Evolutionary conservation across 202 grass and related monocot genomes (phyloP).

Genomic region (Setaria italica): DNA sequence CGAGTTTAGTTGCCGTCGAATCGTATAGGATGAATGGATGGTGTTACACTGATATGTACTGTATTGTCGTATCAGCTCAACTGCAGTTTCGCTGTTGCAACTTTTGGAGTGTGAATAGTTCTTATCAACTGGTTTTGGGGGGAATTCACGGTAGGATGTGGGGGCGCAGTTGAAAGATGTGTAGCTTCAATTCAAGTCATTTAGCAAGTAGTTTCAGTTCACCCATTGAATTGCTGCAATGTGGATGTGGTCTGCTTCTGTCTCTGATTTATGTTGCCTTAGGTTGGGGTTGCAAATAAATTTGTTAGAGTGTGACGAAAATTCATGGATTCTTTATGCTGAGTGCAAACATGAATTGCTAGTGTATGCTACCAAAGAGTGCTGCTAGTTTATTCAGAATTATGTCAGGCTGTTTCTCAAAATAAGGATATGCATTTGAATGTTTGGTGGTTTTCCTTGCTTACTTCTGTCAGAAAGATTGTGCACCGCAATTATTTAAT

Average conservation of each 20-base stretch:
- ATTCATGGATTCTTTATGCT: not conserved
- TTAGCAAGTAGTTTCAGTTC: slow-evolving; percentile 4
- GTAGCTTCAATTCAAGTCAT: not conserved
- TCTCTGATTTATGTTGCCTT: not conserved
- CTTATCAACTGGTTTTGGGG: not conserved
- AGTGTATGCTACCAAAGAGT: not conserved
- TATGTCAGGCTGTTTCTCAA: not conserved
- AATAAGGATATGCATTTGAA: not conserved
- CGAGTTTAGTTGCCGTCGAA: not conserved
- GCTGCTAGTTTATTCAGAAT: not conserved
- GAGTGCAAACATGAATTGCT: not conserved
- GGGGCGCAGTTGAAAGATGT: not conserved
- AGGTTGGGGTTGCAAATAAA: not conserved
- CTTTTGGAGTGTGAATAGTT: not conserved
- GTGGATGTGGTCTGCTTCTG: not conserved
- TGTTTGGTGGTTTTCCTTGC: not conserved
- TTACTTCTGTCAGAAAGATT: not conserved
- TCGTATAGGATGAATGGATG: not conserved
- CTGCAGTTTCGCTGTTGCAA: not conserved
- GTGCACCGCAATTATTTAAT: not conserved
- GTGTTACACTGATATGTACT: not conserved
- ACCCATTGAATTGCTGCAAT: not conserved
- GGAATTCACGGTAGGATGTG: not conserved
- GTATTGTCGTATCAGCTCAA: not conserved
- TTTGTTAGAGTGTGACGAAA: not conserved